Base-by-base conservation (phyloP, 495 filamentous ascomycete genomes). In the Penicillium riverlandense region DNA sequence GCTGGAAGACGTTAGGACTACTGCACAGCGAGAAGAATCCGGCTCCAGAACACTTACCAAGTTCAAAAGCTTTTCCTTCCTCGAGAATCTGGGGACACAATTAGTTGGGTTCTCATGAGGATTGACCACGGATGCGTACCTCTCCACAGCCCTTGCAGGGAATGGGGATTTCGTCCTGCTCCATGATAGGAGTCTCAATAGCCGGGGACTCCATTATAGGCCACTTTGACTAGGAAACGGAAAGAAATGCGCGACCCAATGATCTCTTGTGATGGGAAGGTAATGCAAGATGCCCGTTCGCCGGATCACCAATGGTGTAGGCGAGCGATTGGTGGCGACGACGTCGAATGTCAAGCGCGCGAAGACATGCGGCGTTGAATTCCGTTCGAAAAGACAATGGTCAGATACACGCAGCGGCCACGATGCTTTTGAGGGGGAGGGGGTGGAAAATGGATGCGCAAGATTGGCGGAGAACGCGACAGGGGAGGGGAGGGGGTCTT, bases 111-210 rank as follows among this genome's bases (percentile, higher is more conserved):
- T 45, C 35, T 28, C 15, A 31, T n/a, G 4, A 40, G 44, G 35
- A 34, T n/a, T 39, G 31, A 39, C 48, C 31, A 38, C 34, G 43
- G n/a, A 47, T 36, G 48, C 72, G 50, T 77, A 95, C 90, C 77
- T 96, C 88, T 67, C 91, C 91, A 71, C 92, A 98, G 35, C 91
- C 92, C 77, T 96, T 96, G 75, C 92, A 98, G 34, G 90, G 89
- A 58, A 85, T 95, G 28, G 79, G 75, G 43, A 85, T 74, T 64
- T 98, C 92, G 44, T 96, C 91, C 47, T 84, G 80, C 46, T 96
- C 90, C 75, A 90, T 79, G 36, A 84, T 83, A 61, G 80, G 85
- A 46, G 88, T 76, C 59, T 84, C 87, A 34, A 78, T 74, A 11
- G 59, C 53, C 29, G 65, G 66, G 7, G 65, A 68, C 29, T 72